Conservation (phyloP, 345 rosid species). For the Carallia brachiata region DNA sequence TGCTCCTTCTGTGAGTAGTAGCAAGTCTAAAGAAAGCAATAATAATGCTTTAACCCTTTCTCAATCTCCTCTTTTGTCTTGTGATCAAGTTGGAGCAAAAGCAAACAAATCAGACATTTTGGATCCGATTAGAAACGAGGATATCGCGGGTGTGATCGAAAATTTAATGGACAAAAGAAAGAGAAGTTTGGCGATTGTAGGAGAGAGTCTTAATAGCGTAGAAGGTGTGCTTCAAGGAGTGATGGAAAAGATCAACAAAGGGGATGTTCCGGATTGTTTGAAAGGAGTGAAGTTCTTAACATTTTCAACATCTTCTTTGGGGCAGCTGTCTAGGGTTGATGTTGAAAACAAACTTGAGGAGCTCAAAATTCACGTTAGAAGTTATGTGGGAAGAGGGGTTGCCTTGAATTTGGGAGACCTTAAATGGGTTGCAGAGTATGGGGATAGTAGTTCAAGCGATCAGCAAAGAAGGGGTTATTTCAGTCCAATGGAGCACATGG, state of each 20-base stretch:
- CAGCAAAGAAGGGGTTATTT: constrained; percentile 22
- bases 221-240: constrained; percentile 58
- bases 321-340: constrained; percentile 48
- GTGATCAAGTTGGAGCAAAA: constrained; percentile 16
- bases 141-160: constrained; percentile 61
- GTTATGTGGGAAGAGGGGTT: constrained; percentile 45
- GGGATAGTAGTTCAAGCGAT: constrained; percentile 31
- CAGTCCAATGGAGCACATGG: constrained; percentile 62
- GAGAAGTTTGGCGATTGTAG: constrained; percentile 59
- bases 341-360: constrained; percentile 63
- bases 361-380: constrained; percentile 41
- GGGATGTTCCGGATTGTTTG: constrained; percentile 55
- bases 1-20: constrained; percentile 21
- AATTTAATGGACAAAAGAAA: constrained; percentile 45
- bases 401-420: constrained; percentile 78
- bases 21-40: constrained; percentile 47
- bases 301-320: constrained; percentile 49
- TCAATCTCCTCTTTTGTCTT: constrained; percentile 17
- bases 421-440: constrained; percentile 54
- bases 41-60: constrained; percentile 27
- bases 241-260: constrained; percentile 55
- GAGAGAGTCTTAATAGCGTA: constrained; percentile 56
- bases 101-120: constrained; percentile 18
- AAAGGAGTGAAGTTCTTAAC: constrained; percentile 55
- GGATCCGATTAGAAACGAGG: constrained; percentile 51